A percentile compares a stretch with the other conserved stretches of the same genome.
Evolutionary conservation across 805 yeast species (phyloP).

Genomic region (Pichia phayaonensis): DNA sequence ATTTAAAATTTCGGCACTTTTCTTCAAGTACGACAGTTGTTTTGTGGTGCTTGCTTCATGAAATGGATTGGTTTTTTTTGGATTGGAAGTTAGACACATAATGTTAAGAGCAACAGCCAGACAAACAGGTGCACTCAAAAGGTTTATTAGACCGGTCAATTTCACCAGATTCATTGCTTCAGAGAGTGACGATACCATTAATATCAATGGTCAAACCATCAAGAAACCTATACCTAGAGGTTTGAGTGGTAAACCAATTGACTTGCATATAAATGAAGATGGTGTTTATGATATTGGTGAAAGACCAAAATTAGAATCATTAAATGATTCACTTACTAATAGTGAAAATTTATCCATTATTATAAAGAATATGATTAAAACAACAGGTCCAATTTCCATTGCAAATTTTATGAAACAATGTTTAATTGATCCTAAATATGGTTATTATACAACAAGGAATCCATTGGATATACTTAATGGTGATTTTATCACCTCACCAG

Average conservation of each 20-base stretch:
- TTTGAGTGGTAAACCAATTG: conserved; percentile 8
- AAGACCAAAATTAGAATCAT: conserved; percentile 1
- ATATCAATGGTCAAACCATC: background rate
- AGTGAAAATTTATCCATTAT: conserved; percentile 21
- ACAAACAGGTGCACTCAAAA: background rate
- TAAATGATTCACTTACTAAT: conserved; percentile 1
- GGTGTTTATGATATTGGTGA: background rate
- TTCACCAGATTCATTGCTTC: background rate
- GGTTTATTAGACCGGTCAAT: background rate
- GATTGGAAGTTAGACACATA: background rate
- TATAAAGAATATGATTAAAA: conserved; percentile 42
- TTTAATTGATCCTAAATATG: conserved; percentile 65
- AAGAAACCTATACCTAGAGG: conserved; percentile 1
- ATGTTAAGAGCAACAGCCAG: background rate
- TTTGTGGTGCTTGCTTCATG: background rate
- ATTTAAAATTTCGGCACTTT: background rate
- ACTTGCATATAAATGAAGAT: background rate
- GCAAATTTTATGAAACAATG: conserved; percentile 77
- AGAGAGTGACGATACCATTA: background rate
- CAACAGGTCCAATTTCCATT: conserved; percentile 72
- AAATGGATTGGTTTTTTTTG: background rate
- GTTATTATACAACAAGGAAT: conserved; percentile 72
- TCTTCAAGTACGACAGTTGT: background rate
- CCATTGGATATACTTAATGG: conserved; percentile 49
- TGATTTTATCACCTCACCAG: conserved; percentile 82